phyloP scores from a whole-genome alignment of 768 basidiomycete genomes.

The Scleroderma citrinum region DNA sequence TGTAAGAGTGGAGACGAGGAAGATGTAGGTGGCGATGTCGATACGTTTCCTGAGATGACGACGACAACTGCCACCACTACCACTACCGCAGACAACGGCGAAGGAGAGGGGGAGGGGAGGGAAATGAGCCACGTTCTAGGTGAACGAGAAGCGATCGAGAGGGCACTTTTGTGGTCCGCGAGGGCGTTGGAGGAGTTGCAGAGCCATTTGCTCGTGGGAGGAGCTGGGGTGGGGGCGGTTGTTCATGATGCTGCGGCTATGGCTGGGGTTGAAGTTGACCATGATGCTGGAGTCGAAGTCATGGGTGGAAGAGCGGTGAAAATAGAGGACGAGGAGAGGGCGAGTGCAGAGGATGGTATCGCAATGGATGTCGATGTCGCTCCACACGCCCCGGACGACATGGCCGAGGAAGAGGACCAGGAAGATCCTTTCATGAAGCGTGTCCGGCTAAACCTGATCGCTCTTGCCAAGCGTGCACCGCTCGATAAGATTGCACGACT shows the following conservation, averaged over 20 bases:
- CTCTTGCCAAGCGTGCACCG: slow-evolving; percentile 73
- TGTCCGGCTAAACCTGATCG: slow-evolving; percentile 67
- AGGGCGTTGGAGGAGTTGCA: slow-evolving; percentile 44
- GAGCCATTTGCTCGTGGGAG: slow-evolving; percentile 11
- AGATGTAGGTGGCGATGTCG: slow-evolving; percentile 41
- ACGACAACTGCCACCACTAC: no score
- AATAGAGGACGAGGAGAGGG: slow-evolving; percentile 8
- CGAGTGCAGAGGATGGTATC: neutral
- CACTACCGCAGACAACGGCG: neutral
- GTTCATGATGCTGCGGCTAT: no score
- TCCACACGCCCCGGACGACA: slow-evolving; percentile 1
- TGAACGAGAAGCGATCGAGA: slow-evolving; percentile 26
- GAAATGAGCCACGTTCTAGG: neutral
- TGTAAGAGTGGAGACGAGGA: slow-evolving; percentile 22
- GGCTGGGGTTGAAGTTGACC: no score
- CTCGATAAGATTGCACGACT: slow-evolving; percentile 62
- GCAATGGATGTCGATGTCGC: slow-evolving; percentile 19
- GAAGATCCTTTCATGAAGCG: slow-evolving; percentile 52
- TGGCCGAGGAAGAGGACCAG: no score
- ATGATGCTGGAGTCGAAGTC: no score
- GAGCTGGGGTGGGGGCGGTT: no score
- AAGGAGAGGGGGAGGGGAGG: neutral
- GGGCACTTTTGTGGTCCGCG: slow-evolving; percentile 53
- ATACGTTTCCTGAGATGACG: no score
- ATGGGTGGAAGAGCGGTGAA: no score